These are phyloP conservation scores for Scutellaria barbata DNA, from an alignment of 257 asterid genomes.

Conservation along the genomic window DNA sequence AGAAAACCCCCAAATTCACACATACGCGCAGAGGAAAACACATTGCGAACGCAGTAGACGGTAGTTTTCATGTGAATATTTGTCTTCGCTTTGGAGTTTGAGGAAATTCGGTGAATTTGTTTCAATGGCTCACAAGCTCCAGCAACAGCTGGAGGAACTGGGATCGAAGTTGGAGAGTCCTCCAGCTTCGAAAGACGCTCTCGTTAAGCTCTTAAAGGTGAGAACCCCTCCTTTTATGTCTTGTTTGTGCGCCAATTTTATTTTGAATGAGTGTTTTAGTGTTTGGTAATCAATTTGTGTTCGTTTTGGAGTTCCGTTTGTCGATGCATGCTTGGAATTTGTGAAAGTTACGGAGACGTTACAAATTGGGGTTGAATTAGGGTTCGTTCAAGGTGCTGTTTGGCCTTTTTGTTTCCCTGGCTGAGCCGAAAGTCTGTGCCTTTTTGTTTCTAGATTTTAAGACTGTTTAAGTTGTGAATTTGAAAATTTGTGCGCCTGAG, in stretches of 20 bases:
- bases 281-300: constrained; percentile 19
- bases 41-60: background rate
- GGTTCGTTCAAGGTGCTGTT: constrained; percentile 37
- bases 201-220: constrained; percentile 80
- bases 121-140: constrained; percentile 71
- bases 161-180: constrained; percentile 77
- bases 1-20: constrained; percentile 46
- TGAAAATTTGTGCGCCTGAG: constrained; percentile 5
- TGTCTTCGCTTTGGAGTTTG: constrained; percentile 21
- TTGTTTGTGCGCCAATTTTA: constrained; percentile 25
- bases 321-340: constrained; percentile 46
- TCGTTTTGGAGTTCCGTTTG: constrained; percentile 30
- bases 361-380: constrained; percentile 43
- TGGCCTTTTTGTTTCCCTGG: constrained; percentile 21
- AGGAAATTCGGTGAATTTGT: constrained; percentile 32
- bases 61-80: constrained; percentile 5
- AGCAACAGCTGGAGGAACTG: constrained; percentile 71
- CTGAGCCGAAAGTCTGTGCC: constrained; percentile 25
- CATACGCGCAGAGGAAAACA: constrained; percentile 30
- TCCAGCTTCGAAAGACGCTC: constrained; percentile 79
- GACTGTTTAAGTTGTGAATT: constrained; percentile 28
- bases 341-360: constrained; percentile 30
- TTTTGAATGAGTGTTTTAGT: constrained; percentile 14
- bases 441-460: constrained; percentile 4
- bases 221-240: background rate